Evolutionary conservation across 345 rosid species (phyloP).

Genomic region (Melaleuca quinquenervia): DNA sequence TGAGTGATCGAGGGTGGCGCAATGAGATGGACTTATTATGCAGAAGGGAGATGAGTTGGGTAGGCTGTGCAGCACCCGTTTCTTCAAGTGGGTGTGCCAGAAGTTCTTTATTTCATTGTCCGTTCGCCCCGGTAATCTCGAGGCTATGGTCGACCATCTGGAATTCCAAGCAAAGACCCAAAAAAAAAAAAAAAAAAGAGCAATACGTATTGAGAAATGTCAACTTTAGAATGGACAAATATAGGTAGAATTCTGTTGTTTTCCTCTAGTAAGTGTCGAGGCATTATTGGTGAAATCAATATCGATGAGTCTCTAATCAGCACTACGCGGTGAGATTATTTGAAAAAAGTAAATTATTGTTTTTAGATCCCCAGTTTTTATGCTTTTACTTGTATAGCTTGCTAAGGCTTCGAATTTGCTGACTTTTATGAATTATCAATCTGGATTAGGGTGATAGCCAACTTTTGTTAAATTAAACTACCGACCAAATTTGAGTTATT

Average conservation of each 20-base stretch:
- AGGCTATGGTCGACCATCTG: slow-evolving; percentile 9
- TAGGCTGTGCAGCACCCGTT: neutral
- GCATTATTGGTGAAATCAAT: neutral
- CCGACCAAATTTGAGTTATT: neutral
- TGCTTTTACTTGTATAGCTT: neutral
- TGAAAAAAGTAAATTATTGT: neutral
- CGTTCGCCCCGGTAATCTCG: slow-evolving; percentile 7
- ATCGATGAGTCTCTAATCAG: neutral
- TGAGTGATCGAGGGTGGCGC: neutral
- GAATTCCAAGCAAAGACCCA: neutral
- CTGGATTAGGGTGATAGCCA: neutral
- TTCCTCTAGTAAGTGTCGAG: neutral
- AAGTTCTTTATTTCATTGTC: slow-evolving; percentile 8
- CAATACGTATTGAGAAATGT: neutral
- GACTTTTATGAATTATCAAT: neutral
- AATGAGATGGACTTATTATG: neutral
- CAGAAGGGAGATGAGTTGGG: neutral
- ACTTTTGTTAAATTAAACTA: neutral
- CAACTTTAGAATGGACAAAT: neutral
- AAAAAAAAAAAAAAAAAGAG: too few relatives aligned
- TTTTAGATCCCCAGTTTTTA: neutral
- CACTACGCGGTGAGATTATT: fast-evolving
- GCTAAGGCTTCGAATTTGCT: too few relatives aligned
- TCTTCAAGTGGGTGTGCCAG: slow-evolving; percentile 9
- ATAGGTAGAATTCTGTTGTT: neutral